Evolutionary conservation across 164 flowering plant species (phyloP).

Genomic region (Platanus orientalis): DNA sequence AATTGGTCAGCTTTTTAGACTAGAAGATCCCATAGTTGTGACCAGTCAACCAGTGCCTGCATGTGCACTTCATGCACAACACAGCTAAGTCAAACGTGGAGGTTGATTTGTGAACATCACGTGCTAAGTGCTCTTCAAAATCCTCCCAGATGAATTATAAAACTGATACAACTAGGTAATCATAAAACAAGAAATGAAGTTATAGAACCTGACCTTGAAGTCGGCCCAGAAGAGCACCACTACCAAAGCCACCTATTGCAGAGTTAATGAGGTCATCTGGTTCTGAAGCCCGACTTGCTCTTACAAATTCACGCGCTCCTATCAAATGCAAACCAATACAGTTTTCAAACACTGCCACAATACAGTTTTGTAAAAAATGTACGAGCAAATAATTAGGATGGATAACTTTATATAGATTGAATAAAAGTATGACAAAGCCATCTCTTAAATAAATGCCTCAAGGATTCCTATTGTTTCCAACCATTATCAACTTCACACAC

Average conservation of each 20-base stretch:
- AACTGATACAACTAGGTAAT: neutral
- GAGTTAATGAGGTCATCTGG: slow-evolving; percentile 78
- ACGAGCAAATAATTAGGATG: neutral
- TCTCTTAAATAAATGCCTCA: too few species aligned
- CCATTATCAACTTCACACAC: too few species aligned
- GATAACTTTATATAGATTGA: too few species aligned
- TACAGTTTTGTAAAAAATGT: neutral
- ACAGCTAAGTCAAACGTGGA: neutral
- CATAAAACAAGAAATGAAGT: neutral
- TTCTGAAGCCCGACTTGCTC: slow-evolving; percentile 55
- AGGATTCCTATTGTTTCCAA: too few species aligned
- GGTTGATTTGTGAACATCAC: neutral
- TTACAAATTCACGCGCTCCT: slow-evolving; percentile 89
- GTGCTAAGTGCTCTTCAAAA: neutral
- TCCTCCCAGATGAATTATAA: neutral
- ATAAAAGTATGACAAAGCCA: too few species aligned
- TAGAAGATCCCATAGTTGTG: neutral
- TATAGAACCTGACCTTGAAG: slow-evolving; percentile 62
- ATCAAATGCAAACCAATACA: slow-evolving; percentile 14
- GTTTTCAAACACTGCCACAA: neutral
- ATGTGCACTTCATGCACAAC: too few species aligned
- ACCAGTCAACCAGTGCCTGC: neutral
- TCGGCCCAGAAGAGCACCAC: slow-evolving; percentile 88
- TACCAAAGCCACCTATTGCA: slow-evolving; percentile 70
- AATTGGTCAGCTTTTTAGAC: neutral